Evolutionary conservation across 805 yeast species (phyloP).

Genomic region (Candida dajiaensis): DNA sequence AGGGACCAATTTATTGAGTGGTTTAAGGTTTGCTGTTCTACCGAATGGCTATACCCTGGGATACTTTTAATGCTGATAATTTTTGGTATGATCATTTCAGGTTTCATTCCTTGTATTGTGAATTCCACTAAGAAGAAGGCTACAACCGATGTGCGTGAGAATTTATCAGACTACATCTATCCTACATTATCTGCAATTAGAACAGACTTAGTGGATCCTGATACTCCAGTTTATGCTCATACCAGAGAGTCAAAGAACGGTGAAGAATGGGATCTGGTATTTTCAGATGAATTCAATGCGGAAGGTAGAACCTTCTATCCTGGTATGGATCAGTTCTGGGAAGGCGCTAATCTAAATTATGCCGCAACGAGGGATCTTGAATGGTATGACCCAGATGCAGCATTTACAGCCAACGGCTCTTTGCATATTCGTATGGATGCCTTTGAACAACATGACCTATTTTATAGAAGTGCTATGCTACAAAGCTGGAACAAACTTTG

Average conservation of each 20-base stretch:
- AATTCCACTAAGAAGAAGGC: background rate
- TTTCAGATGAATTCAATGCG: slow-evolving; percentile 85
- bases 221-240: slow-evolving; percentile 46
- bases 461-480: slow-evolving; percentile 85
- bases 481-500: slow-evolving; percentile 92
- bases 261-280: slow-evolving; percentile 66
- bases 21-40: background rate
- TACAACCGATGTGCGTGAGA: background rate
- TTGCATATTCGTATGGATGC: slow-evolving; percentile 72
- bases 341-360: slow-evolving; percentile 77
- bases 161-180: slow-evolving; percentile 25
- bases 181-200: slow-evolving; percentile 49
- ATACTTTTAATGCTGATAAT: background rate
- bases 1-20: background rate
- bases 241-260: slow-evolving; percentile 56
- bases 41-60: background rate
- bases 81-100: background rate
- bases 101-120: background rate
- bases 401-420: slow-evolving; percentile 69
- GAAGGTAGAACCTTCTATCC: slow-evolving; percentile 88
- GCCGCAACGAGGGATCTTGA: slow-evolving; percentile 87
- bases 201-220: slow-evolving; percentile 51
- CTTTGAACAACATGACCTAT: slow-evolving; percentile 67
- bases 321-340: slow-evolving; percentile 90
- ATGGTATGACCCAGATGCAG: slow-evolving; percentile 95